Percentiles rank a stretch among this genome's conserved stretches.
Conservation (phyloP, 164 flowering plant species). For the Stephania cephalantha region DNA sequence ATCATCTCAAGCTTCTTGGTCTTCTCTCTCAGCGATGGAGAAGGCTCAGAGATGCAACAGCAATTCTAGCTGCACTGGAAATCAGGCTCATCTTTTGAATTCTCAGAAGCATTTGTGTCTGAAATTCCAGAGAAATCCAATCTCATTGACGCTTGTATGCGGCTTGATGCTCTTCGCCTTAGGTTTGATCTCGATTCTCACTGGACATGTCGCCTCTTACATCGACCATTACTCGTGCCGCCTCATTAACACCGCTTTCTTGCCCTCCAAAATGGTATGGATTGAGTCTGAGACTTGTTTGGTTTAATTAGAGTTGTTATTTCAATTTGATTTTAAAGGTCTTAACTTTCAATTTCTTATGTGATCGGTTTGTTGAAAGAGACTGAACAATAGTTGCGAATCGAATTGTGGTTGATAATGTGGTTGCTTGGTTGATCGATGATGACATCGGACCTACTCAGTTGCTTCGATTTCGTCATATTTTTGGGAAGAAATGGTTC, state of each 20-base stretch:
- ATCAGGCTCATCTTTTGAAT: slow-evolving; percentile 26
- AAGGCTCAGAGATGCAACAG: slow-evolving; percentile 24
- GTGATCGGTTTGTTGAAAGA: neutral
- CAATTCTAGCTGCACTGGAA: slow-evolving; percentile 10
- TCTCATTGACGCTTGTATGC: slow-evolving; percentile 52
- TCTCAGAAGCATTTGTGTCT: slow-evolving; percentile 26
- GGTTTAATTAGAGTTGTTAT: neutral
- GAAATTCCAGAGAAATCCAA: slow-evolving; percentile 32
- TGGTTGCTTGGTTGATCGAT: no score
- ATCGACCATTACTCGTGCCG: slow-evolving; percentile 82
- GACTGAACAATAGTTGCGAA: no score
- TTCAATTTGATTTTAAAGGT: no score
- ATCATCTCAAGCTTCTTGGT: slow-evolving; percentile 4
- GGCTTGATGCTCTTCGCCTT: slow-evolving; percentile 69
- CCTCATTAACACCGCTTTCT: slow-evolving; percentile 30
- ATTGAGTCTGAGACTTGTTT: neutral
- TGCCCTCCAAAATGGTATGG: slow-evolving; percentile 20
- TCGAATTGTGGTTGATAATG: no score
- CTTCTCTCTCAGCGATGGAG: slow-evolving; percentile 20
- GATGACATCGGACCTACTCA: neutral
- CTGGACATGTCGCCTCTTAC: slow-evolving; percentile 74
- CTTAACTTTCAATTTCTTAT: neutral
- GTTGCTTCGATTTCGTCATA: neutral
- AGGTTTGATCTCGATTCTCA: slow-evolving; percentile 75
- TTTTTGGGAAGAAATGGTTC: neutral